These are phyloP conservation scores for Rhizopus sp. DNA, from an alignment of 371 early-diverging fungal genomes.

Conservation along the genomic window DNA sequence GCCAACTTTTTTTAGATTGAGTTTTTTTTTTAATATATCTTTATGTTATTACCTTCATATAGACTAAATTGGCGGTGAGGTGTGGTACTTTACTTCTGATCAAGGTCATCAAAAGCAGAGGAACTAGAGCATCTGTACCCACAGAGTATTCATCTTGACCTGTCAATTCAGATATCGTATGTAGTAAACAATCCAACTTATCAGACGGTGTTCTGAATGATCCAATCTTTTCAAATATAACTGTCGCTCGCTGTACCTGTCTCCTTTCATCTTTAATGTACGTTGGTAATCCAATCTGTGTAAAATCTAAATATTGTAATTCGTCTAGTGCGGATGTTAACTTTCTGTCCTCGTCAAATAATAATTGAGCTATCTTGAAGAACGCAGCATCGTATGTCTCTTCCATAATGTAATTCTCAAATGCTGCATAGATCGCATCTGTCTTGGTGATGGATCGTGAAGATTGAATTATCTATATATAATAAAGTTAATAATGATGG, in stretches of 20 bases:
- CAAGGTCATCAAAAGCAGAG: conserved; percentile 47
- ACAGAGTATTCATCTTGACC: conserved; percentile 3
- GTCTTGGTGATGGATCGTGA: background rate
- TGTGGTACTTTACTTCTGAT: conserved; percentile 51
- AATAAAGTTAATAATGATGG: no score
- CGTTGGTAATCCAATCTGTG: conserved; percentile 49
- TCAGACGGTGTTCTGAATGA: conserved; percentile 51
- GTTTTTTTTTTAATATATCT: no score
- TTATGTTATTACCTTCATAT: conserved; percentile 36
- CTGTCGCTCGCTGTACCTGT: conserved; percentile 37
- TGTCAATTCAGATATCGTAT: conserved; percentile 28
- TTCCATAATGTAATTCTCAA: conserved; percentile 51
- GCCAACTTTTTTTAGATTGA: background rate
- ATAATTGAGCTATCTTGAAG: conserved; percentile 48
- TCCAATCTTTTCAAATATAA: conserved; percentile 46
- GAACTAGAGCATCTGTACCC: conserved; percentile 48
- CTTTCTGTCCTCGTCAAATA: conserved; percentile 38
- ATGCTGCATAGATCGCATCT: conserved; percentile 25
- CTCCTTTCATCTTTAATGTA: conserved; percentile 26
- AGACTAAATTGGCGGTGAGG: conserved; percentile 47
- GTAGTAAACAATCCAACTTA: conserved; percentile 45
- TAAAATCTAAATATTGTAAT: conserved; percentile 46
- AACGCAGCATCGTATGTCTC: conserved; percentile 57
- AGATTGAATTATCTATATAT: no score
- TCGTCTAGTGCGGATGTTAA: conserved; percentile 35